These are phyloP conservation scores for Yarrowia galli DNA, from an alignment of 1,139 yeast genomes.

Conservation along the genomic window DNA sequence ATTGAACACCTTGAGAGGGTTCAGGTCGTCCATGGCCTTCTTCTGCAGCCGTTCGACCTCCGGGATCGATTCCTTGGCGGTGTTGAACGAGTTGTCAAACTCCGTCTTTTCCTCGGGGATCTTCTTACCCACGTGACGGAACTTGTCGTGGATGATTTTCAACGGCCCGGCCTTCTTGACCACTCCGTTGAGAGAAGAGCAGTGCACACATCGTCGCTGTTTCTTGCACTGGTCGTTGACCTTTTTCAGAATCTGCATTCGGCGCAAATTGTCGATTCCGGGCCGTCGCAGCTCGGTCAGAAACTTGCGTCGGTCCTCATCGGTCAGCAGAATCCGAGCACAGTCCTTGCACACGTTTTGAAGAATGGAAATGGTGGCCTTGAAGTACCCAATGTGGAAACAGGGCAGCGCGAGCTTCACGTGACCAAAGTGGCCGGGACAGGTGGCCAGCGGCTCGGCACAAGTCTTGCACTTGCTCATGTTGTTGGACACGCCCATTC, in stretches of 20 bases:
- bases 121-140: conserved; percentile 94
- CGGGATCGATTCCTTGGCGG: conserved; percentile 81
- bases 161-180: conserved; percentile 97
- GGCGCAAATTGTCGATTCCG: conserved; percentile 84
- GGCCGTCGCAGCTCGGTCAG: conserved; percentile 82
- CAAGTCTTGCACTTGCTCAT: conserved; percentile 87
- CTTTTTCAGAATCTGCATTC: conserved; percentile 86
- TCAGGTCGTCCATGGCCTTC: conserved; percentile 90
- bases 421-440: conserved; percentile 99
- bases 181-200: conserved; percentile 93
- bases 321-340: conserved; percentile 78
- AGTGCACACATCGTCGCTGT: conserved; percentile 85
- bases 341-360: conserved; percentile 94
- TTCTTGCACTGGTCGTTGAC: conserved; percentile 93
- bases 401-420: conserved; percentile 92
- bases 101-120: conserved; percentile 80
- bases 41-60: conserved; percentile 88
- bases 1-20: conserved; percentile 88
- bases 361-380: conserved; percentile 83
- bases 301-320: conserved; percentile 71
- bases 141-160: conserved; percentile 94
- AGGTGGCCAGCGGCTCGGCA: conserved; percentile 88
- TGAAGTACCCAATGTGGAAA: conserved; percentile 96
- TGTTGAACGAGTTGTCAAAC: conserved; percentile 73
- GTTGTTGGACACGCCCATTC: conserved; percentile 94